Conservation (phyloP, 2,329 filamentous ascomycete genomes). For the Diplodia seriata region DNA sequence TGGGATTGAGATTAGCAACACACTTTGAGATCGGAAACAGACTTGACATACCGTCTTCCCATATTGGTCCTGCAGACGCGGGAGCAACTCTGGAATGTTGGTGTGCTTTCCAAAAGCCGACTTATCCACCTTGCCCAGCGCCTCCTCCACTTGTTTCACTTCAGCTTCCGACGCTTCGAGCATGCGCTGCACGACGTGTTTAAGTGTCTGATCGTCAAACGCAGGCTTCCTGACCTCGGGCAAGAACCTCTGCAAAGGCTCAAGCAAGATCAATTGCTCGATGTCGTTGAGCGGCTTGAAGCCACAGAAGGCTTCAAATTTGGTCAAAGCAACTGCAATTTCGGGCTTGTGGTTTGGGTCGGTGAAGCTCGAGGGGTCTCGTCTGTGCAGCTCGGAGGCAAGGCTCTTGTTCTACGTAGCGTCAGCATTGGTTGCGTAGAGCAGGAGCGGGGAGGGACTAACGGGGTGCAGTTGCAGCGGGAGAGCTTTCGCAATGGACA, state of each 20-base stretch:
- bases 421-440: constrained; percentile 25
- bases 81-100: constrained; percentile 71
- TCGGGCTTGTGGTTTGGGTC: constrained; percentile 82
- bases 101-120: constrained; percentile 74
- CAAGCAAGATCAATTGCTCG: constrained; percentile 68
- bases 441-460: constrained; percentile 19
- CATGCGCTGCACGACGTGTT: constrained; percentile 60
- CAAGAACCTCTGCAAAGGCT: constrained; percentile 62
- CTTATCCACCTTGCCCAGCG: constrained; percentile 74
- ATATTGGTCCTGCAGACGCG: constrained; percentile 70
- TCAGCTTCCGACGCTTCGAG: constrained; percentile 61
- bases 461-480: constrained; percentile 75
- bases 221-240: constrained; percentile 56
- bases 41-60: constrained; percentile 46
- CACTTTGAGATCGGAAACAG: not conserved
- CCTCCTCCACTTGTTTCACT: constrained; percentile 61
- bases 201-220: constrained; percentile 66
- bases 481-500: constrained; percentile 77
- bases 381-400: constrained; percentile 66
- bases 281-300: constrained; percentile 72
- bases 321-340: constrained; percentile 73
- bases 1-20: not conserved
- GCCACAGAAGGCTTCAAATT: constrained; percentile 78
- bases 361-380: constrained; percentile 70
- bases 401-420: constrained; percentile 64